Percentiles rank a stretch among this genome's conserved stretches.
Conservation (phyloP, 306 rosid genomes). For the Cicer judaicum region DNA sequence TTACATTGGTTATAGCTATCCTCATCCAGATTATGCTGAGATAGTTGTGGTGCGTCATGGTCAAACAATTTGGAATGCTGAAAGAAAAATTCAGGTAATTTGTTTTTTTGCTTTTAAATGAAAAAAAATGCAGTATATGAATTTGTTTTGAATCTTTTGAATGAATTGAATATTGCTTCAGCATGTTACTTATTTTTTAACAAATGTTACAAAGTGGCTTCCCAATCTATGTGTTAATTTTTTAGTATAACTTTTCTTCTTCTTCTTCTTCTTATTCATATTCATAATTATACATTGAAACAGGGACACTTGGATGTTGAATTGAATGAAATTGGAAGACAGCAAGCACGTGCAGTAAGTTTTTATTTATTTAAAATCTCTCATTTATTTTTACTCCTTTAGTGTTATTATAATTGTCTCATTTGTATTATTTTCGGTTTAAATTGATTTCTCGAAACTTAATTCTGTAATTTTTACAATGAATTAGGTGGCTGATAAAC, state of each 20-base stretch:
- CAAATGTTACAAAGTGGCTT: no score
- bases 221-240: no score
- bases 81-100: constrained; percentile 76
- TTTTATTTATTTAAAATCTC: not conserved
- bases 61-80: constrained; percentile 87
- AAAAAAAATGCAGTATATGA: not conserved
- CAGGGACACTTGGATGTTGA: constrained; percentile 89
- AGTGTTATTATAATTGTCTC: not conserved
- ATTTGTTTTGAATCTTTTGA: not conserved
- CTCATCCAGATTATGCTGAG: constrained; percentile 63
- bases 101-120: not conserved
- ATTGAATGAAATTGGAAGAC: constrained; percentile 83
- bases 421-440: not conserved
- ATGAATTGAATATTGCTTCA: not conserved
- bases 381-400: not conserved
- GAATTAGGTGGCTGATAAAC: constrained; percentile 72
- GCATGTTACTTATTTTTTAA: not conserved
- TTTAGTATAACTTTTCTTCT: no score
- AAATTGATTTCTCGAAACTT: not conserved
- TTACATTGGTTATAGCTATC: constrained; percentile 47
- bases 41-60: constrained; percentile 88
- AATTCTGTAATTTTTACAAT: constrained; percentile 37
- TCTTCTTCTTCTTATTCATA: not conserved
- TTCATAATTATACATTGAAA: not conserved
- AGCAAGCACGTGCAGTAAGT: constrained; percentile 82